phyloP scores from a whole-genome alignment of 257 asterid genomes.

The Galeopsis tetrahit region DNA sequence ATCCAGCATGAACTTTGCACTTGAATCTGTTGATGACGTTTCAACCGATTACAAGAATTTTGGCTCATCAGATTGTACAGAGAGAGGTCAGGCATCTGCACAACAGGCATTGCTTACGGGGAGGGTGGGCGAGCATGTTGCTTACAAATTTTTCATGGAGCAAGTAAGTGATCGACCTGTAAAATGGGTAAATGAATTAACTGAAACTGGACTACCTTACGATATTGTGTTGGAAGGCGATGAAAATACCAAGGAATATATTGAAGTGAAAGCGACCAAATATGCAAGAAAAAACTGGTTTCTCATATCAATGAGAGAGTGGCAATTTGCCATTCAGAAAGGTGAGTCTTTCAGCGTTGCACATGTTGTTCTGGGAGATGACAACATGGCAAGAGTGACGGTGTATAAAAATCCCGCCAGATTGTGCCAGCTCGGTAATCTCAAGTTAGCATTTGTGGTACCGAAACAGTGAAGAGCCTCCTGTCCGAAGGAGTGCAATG shows the following conservation, averaged over 20 bases:
- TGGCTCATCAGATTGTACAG: constrained; percentile 39
- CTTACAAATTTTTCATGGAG: constrained; percentile 61
- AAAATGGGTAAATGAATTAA: constrained; percentile 82
- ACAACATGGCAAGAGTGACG: constrained; percentile 64
- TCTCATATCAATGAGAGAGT: constrained; percentile 70
- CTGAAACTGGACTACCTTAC: constrained; percentile 86
- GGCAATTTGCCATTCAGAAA: constrained; percentile 90
- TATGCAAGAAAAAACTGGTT: constrained; percentile 70
- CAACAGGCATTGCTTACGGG: constrained; percentile 75
- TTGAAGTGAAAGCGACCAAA: constrained; percentile 91
- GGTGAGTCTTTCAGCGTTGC: constrained; percentile 94
- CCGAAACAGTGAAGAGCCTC: constrained; percentile 39
- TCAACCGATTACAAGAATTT: constrained; percentile 38
- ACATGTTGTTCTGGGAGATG: constrained; percentile 60
- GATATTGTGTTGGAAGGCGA: constrained; percentile 65
- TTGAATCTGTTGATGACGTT: constrained; percentile 41
- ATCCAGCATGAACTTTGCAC: constrained; percentile 33
- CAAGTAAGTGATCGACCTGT: constrained; percentile 49
- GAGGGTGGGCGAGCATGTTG: constrained; percentile 79
- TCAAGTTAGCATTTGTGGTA: constrained; percentile 70
- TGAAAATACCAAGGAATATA: constrained; percentile 52
- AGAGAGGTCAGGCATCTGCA: constrained; percentile 41
- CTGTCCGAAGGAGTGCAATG: background rate
- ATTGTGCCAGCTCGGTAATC: constrained; percentile 77
- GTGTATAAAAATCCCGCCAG: constrained; percentile 75